Percentiles rank a stretch among this genome's conserved stretches.
These are phyloP conservation scores for Perkinsus chesapeaki DNA, from an alignment of 169 alveolate species.

Conservation along the genomic window DNA sequence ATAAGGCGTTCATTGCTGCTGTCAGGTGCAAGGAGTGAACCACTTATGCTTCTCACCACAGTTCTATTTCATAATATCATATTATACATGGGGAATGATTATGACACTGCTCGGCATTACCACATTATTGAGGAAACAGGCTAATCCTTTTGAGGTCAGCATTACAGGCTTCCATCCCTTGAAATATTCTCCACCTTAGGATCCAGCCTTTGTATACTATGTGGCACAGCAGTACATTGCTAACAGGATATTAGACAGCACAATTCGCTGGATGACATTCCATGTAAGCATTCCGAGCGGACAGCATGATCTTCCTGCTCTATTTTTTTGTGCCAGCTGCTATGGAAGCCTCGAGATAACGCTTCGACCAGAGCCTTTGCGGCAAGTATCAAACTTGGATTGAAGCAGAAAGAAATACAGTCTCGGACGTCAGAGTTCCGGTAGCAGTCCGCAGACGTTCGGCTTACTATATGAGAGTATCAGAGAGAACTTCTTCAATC, in stretches of 20 bases:
- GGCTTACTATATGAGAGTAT: neutral
- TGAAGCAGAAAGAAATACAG: neutral
- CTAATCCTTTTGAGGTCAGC: neutral
- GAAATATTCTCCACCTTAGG: too few relatives aligned
- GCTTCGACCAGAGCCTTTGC: neutral
- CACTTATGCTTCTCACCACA: slow-evolving; percentile 13
- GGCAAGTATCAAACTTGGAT: neutral
- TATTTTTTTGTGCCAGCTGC: neutral
- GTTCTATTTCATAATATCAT: slow-evolving; percentile 6
- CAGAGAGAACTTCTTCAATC: neutral
- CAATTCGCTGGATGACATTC: neutral
- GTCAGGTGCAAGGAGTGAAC: neutral
- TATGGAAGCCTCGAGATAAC: neutral
- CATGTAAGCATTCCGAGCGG: neutral
- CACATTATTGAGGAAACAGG: neutral
- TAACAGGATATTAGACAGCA: neutral
- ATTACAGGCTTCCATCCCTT: neutral
- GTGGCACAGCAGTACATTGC: slow-evolving; percentile 8
- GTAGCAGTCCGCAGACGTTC: neutral
- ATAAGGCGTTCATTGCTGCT: neutral
- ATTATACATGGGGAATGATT: slow-evolving; percentile 9
- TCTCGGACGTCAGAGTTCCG: neutral
- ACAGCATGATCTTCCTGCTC: neutral
- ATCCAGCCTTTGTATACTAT: slow-evolving; percentile 6
- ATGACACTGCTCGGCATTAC: neutral